Conservation (phyloP, 2,329 filamentous ascomycete species). For the Trichoderma koningiopsis region DNA sequence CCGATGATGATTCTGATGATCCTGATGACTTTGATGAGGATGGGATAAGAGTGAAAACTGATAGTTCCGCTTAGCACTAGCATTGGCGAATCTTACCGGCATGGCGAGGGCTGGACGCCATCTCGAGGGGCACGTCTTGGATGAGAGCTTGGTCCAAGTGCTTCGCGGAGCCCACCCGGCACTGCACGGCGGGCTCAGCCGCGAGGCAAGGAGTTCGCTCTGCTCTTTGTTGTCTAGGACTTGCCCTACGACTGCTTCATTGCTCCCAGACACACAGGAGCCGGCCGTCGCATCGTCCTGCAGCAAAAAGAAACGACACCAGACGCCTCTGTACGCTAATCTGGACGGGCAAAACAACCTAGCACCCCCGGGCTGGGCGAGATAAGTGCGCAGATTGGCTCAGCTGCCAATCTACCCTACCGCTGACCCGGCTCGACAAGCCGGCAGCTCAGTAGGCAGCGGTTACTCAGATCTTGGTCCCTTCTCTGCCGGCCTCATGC, state of each 20-base stretch:
- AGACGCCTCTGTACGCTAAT: conserved; percentile 9
- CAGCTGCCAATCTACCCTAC: conserved; percentile 20
- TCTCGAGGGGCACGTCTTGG: background rate
- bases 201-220: conserved; percentile 21
- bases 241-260: conserved; percentile 27
- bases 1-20: conserved; percentile 23
- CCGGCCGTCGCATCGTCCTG: conserved; percentile 28
- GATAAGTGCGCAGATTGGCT: conserved; percentile 3
- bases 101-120: background rate
- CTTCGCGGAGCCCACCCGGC: conserved; percentile 16
- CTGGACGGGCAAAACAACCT: conserved; percentile 25
- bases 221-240: background rate
- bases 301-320: conserved; percentile 18
- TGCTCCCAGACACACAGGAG: conserved; percentile 26
- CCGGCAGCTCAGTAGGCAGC: conserved; percentile 6
- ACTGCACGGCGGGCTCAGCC: conserved; percentile 20
- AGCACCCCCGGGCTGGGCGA: background rate
- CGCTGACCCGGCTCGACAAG: conserved; percentile 23
- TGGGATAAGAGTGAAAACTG: background rate
- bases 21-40: background rate
- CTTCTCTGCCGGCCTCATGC: conserved; percentile 22
- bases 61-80: background rate
- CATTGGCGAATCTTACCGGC: background rate
- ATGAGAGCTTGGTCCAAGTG: conserved; percentile 14
- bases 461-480: conserved; percentile 29